Conservation (phyloP, 106 monocot species). For the Ottelia alismoides region DNA sequence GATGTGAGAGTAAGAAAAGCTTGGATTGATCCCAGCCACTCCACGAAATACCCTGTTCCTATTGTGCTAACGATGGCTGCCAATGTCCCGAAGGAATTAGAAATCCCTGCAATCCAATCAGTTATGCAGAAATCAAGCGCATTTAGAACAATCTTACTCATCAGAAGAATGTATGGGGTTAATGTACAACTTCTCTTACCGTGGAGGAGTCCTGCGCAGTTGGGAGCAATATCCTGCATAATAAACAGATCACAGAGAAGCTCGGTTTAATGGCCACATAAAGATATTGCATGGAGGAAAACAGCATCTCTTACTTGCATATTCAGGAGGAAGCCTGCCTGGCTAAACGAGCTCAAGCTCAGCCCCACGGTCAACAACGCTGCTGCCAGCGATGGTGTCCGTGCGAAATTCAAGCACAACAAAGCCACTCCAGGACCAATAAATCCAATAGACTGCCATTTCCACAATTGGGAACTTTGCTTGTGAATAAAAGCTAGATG, state of each 20-base stretch:
- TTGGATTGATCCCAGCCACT: conserved; percentile 91
- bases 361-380: conserved; percentile 64
- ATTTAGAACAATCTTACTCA: conserved; percentile 1
- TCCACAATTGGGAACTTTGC: no score
- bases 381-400: conserved; percentile 49
- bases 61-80: conserved; percentile 89
- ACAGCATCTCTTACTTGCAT: conserved; percentile 79
- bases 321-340: conserved; percentile 87
- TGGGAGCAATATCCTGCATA: conserved; percentile 79
- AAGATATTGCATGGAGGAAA: no score
- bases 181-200: conserved; percentile 25
- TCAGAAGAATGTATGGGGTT: background rate
- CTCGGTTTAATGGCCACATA: no score
- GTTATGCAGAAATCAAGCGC: background rate
- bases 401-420: conserved; percentile 58
- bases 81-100: conserved; percentile 61
- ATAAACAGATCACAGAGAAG: background rate
- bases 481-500: background rate
- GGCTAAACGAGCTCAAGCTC: conserved; percentile 91
- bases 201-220: conserved; percentile 78
- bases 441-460: conserved; percentile 84
- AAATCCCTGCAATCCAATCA: conserved; percentile 37
- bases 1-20: conserved; percentile 85
- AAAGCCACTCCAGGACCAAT: conserved; percentile 65
- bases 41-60: conserved; percentile 77